phyloP scores from a whole-genome alignment of 2,329 filamentous ascomycete genomes.

The Knoxdaviesia capensis region DNA sequence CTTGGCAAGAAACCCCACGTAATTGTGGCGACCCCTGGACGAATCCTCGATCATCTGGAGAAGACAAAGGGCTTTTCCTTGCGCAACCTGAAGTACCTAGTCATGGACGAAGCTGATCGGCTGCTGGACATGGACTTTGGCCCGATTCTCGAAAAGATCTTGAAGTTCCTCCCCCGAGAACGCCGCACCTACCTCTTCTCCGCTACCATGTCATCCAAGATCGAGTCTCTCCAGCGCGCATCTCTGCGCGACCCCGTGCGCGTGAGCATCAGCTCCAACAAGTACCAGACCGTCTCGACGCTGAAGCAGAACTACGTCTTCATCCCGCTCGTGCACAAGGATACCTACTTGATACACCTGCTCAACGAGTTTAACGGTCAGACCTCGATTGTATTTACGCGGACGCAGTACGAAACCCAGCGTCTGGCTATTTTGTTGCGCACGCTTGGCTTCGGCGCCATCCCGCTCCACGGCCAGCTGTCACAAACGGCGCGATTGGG shows the following conservation, averaged over 20 bases:
- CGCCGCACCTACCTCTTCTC: constrained; percentile 76
- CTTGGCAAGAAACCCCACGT: constrained; percentile 94
- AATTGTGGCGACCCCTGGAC: constrained; percentile 76
- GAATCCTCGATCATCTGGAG: constrained; percentile 78
- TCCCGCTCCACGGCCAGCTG: constrained; percentile 83
- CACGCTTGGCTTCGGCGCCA: constrained; percentile 69
- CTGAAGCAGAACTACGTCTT: constrained; percentile 75
- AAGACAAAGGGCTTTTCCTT: constrained; percentile 94
- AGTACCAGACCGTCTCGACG: constrained; percentile 82
- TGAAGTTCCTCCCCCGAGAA: constrained; percentile 68
- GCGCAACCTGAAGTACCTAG: constrained; percentile 62
- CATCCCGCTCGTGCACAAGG: constrained; percentile 71
- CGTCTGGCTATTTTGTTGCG: constrained; percentile 67
- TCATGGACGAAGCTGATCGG: constrained; percentile 89
- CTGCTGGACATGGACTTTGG: constrained; percentile 89
- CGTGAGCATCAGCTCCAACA: constrained; percentile 62
- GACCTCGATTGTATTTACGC: constrained; percentile 72
- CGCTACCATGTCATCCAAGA: constrained; percentile 83
- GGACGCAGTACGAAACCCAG: constrained; percentile 83
- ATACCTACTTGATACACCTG: constrained; percentile 72
- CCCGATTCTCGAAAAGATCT: constrained; percentile 76
- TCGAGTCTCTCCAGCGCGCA: constrained; percentile 80
- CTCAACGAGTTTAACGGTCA: constrained; percentile 77
- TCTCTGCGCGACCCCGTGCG: constrained; percentile 68
- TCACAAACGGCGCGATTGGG: constrained; percentile 74